These are phyloP conservation scores for Xylaria grammica DNA, from an alignment of 495 filamentous ascomycete species.

Conservation along the genomic window DNA sequence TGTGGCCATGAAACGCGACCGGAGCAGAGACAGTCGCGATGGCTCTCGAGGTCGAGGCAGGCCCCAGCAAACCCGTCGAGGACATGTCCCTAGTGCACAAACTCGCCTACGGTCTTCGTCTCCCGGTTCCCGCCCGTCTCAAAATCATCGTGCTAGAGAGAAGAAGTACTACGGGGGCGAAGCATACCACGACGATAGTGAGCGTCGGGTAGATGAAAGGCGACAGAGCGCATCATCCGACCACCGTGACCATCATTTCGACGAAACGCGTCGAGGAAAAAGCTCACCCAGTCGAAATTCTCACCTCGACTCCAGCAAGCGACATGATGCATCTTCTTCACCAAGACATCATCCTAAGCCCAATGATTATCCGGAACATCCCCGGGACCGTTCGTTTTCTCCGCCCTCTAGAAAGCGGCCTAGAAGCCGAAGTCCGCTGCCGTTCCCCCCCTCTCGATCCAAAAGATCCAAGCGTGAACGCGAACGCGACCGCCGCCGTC, in stretches of 20 bases:
- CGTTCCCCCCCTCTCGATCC: constrained; percentile 31
- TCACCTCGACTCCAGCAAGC: constrained; percentile 24
- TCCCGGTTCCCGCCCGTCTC: constrained; percentile 29
- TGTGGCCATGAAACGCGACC: constrained; percentile 39
- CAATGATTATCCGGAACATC: constrained; percentile 28
- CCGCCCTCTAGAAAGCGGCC: constrained; percentile 37
- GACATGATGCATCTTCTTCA: constrained; percentile 32
- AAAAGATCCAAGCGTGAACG: constrained; percentile 39
- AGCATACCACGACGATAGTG: constrained; percentile 27
- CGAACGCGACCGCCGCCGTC: constrained; percentile 37
- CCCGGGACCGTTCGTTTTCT: constrained; percentile 36
- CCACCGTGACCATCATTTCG: constrained; percentile 21
- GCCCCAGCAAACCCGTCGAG: constrained; percentile 31
- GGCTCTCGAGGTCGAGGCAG: constrained; percentile 36
- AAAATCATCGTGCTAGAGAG: constrained; percentile 24
- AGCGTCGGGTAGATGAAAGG: constrained; percentile 29
- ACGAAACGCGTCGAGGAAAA: constrained; percentile 30
- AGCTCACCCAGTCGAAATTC: constrained; percentile 27
- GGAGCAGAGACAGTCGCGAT: constrained; percentile 30
- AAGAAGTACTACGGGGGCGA: constrained; percentile 27
- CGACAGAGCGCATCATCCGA: constrained; percentile 34
- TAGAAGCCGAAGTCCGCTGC: constrained; percentile 36
- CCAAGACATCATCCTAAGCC: constrained; percentile 30
- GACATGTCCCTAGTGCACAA: constrained; percentile 28
- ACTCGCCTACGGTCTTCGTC: constrained; percentile 31